Conservation (phyloP, 2,329 filamentous ascomycete species). For the Alternaria dauci region DNA sequence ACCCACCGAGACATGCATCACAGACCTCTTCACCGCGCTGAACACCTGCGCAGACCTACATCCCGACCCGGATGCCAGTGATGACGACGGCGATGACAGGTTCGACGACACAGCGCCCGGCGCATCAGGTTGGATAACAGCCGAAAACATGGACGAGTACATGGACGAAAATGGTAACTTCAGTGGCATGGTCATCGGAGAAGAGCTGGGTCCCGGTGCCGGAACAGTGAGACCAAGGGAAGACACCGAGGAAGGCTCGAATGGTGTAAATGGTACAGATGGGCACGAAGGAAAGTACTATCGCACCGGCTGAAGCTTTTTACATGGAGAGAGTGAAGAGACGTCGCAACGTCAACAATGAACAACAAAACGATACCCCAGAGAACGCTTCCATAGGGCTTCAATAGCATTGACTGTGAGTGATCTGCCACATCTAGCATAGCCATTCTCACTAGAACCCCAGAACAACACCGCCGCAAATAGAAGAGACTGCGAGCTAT, state of each 20-base stretch:
- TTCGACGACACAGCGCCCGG: slow-evolving; percentile 69
- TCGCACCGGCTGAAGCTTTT: slow-evolving; percentile 39
- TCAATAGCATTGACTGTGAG: background rate
- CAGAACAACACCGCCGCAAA: background rate
- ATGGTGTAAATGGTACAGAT: slow-evolving; percentile 35
- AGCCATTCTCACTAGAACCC: background rate
- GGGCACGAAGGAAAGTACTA: slow-evolving; percentile 49
- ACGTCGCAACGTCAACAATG: background rate
- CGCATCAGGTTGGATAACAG: slow-evolving; percentile 85
- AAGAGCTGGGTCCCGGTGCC: slow-evolving; percentile 48
- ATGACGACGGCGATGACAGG: slow-evolving; percentile 62
- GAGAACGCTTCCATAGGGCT: background rate
- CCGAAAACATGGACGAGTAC: slow-evolving; percentile 86
- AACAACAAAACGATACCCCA: slow-evolving; percentile 13
- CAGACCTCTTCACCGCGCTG: slow-evolving; percentile 72
- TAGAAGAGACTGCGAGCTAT: background rate
- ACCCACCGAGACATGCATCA: slow-evolving; percentile 46
- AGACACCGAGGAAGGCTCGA: slow-evolving; percentile 38
- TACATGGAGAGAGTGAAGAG: background rate
- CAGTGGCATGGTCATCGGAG: slow-evolving; percentile 38
- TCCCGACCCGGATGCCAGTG: slow-evolving; percentile 70
- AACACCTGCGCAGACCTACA: slow-evolving; percentile 79
- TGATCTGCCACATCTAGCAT: background rate
- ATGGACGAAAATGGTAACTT: slow-evolving; percentile 53
- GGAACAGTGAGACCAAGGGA: slow-evolving; percentile 49